phyloP scores from a whole-genome alignment of 2,329 filamentous ascomycete genomes.

The Parastagonospora avenae region DNA sequence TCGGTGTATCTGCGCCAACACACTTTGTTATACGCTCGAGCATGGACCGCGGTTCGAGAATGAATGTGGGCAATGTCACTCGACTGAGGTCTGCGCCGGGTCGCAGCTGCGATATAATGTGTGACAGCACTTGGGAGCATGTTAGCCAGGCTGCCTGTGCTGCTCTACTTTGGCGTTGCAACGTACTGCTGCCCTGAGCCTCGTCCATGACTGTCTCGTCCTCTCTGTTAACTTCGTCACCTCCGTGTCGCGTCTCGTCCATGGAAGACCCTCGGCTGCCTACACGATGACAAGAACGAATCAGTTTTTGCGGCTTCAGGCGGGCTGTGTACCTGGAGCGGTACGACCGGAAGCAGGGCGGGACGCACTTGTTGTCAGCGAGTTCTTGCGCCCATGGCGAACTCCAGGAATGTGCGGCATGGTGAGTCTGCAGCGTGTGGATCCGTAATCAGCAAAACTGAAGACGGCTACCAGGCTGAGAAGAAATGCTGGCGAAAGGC shows the following conservation, averaged over 20 bases:
- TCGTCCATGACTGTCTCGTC: constrained; percentile 85
- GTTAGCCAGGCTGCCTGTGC: constrained; percentile 19
- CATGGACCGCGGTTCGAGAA: constrained; percentile 97
- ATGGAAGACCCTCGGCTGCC: constrained; percentile 51
- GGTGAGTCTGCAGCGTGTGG: constrained; percentile 14
- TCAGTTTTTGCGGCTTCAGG: constrained; percentile 20
- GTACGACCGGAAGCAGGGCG: constrained; percentile 9
- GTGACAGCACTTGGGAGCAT: constrained; percentile 73
- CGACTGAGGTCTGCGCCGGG: constrained; percentile 94
- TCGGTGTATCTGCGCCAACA: constrained; percentile 38
- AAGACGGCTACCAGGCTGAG: neutral
- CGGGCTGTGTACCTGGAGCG: constrained; percentile 4
- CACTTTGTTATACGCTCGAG: constrained; percentile 98
- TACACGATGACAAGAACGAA: constrained; percentile 13
- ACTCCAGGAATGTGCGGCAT: constrained; percentile 46
- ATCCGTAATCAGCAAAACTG: neutral
- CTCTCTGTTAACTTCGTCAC: constrained; percentile 51
- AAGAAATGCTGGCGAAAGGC: constrained; percentile 4
- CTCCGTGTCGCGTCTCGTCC: constrained; percentile 43
- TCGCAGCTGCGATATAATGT: constrained; percentile 96
- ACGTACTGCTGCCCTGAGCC: constrained; percentile 90
- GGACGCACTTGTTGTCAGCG: constrained; percentile 38
- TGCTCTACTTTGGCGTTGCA: neutral
- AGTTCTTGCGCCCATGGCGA: constrained; percentile 29
- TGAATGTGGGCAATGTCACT: constrained; percentile 95